Evolutionary conservation across 2,329 filamentous ascomycete genomes (phyloP).

Genomic region (Ascochyta viciae-villosae): DNA sequence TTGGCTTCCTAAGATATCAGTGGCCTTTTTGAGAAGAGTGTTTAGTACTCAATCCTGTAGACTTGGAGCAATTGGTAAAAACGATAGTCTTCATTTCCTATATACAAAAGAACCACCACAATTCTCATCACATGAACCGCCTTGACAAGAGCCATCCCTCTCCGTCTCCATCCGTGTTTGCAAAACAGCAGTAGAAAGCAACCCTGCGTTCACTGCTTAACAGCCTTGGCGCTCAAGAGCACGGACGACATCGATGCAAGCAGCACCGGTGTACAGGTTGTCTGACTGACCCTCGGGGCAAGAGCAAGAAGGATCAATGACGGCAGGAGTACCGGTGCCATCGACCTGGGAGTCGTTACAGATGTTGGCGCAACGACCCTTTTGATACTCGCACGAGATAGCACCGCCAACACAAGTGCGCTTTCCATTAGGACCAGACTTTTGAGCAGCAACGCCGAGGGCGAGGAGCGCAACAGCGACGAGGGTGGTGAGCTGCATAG

Average conservation of each 20-base stretch:
- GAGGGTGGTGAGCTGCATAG: neutral
- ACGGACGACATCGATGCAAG: neutral
- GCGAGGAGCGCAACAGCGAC: neutral
- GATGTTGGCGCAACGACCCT: neutral
- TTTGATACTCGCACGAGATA: neutral
- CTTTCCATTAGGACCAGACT: neutral
- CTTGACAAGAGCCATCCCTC: no score
- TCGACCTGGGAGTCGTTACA: neutral
- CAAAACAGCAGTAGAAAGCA: no score
- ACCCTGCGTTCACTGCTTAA: neutral
- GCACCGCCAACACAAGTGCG: neutral
- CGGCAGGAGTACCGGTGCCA: neutral
- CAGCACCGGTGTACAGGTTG: neutral
- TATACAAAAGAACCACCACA: no score
- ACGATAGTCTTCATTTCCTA: no score
- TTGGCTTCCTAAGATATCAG: no score
- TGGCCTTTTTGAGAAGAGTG: no score
- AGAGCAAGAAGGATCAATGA: neutral
- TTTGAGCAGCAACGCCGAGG: neutral
- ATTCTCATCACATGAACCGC: no score
- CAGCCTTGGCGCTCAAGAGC: neutral
- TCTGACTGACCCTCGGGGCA: neutral
- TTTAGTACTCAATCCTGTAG: no score
- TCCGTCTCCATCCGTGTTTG: no score
- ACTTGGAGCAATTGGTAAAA: no score